Evolutionary conservation across 192 early-diverging fungal genomes (phyloP).

Genomic region (Pilobolus umbonatus): DNA sequence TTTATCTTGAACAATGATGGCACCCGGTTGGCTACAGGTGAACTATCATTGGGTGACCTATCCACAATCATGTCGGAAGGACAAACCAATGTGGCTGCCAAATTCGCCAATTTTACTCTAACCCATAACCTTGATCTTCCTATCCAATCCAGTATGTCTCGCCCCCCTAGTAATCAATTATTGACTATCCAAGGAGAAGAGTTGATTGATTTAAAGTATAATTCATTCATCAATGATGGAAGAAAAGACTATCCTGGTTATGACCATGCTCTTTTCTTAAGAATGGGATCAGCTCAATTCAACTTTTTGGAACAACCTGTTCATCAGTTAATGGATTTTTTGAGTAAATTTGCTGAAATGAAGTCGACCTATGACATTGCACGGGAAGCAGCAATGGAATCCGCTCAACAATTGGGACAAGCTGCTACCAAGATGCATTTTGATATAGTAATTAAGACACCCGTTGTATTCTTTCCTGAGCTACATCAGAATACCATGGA

Average conservation of each 20-base stretch:
- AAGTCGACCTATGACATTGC: slow-evolving; percentile 86
- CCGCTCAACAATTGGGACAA: slow-evolving; percentile 74
- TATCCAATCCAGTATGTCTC: not conserved
- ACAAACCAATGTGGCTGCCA: slow-evolving; percentile 59
- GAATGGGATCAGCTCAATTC: slow-evolving; percentile 75
- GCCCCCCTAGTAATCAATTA: slow-evolving; percentile 29
- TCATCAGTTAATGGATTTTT: slow-evolving; percentile 65
- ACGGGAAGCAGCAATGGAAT: slow-evolving; percentile 72
- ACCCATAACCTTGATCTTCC: slow-evolving; percentile 50
- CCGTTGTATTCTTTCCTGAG: slow-evolving; percentile 79
- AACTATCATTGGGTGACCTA: slow-evolving; percentile 69
- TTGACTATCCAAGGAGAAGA: slow-evolving; percentile 85
- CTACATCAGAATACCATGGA: slow-evolving; percentile 50
- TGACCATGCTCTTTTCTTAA: slow-evolving; percentile 70
- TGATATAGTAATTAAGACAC: slow-evolving; percentile 79
- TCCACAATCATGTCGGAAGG: slow-evolving; percentile 56
- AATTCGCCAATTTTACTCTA: slow-evolving; percentile 66
- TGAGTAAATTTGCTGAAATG: slow-evolving; percentile 85
- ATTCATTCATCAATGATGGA: slow-evolving; percentile 61
- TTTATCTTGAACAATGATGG: slow-evolving; percentile 83
- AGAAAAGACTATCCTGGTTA: slow-evolving; percentile 72
- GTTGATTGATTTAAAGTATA: slow-evolving; percentile 82
- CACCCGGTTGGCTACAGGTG: slow-evolving; percentile 64
- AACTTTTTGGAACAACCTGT: slow-evolving; percentile 78
- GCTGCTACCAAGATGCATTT: slow-evolving; percentile 77